Conservation (phyloP, 176 grass and related monocot species). For the Bromus sterilis region DNA sequence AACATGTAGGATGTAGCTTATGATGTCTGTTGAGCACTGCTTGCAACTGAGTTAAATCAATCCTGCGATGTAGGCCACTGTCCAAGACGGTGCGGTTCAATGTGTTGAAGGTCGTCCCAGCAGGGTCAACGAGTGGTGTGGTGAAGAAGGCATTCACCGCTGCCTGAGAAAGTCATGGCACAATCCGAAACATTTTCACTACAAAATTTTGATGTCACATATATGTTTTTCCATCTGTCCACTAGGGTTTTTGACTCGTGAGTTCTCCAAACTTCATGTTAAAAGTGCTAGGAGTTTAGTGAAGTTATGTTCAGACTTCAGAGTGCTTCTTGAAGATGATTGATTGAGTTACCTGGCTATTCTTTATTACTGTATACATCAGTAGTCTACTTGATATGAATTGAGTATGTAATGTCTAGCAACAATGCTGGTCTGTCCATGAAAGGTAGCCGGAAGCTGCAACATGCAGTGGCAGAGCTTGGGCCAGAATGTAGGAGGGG, state of each 20-base stretch:
- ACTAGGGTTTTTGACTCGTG: neutral
- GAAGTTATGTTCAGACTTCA: neutral
- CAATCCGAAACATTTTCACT: neutral
- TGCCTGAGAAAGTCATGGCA: neutral
- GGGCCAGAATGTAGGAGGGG: too few relatives aligned
- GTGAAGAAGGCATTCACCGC: neutral
- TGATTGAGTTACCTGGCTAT: neutral
- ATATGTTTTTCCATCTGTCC: neutral
- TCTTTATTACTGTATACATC: neutral
- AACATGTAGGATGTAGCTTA: neutral
- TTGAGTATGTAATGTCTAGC: neutral
- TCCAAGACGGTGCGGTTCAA: slow-evolving; percentile 11
- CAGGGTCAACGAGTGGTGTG: slow-evolving; percentile 7
- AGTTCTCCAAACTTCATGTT: neutral
- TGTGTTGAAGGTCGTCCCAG: slow-evolving; percentile 3
- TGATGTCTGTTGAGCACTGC: neutral
- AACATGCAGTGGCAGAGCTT: too few relatives aligned
- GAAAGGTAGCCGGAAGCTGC: too few relatives aligned
- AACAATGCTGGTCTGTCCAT: too few relatives aligned
- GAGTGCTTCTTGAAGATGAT: neutral
- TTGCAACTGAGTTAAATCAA: neutral
- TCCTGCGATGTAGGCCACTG: neutral
- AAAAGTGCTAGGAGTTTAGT: neutral
- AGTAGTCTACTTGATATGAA: neutral
- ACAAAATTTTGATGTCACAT: slow-evolving; percentile 4